Conservation (phyloP, 768 basidiomycete species). For the Kwoniella bestiolae region DNA sequence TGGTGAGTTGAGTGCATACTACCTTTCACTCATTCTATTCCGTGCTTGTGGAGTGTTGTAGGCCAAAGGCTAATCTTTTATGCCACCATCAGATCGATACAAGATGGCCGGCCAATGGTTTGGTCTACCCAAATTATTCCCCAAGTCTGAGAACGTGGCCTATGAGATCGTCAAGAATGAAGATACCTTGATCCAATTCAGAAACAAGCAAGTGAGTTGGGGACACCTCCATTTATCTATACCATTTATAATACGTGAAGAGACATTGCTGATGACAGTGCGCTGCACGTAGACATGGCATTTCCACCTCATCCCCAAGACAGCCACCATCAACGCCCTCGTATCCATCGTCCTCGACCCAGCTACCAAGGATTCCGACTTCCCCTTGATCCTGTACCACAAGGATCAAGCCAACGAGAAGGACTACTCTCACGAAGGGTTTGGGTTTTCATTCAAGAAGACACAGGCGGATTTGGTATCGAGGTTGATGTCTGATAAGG, state of each 20-base stretch:
- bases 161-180: constrained; percentile 59
- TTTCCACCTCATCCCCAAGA: constrained; percentile 59
- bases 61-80: too few relatives aligned
- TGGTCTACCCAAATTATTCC: constrained; percentile 60
- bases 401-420: constrained; percentile 58
- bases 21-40: not conserved
- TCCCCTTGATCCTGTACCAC: constrained; percentile 53
- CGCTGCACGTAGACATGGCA: constrained; percentile 56
- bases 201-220: constrained; percentile 59
- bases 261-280: too few relatives aligned
- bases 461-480: constrained; percentile 58
- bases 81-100: constrained; percentile 59
- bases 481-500: constrained; percentile 36
- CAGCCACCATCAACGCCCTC: constrained; percentile 60
- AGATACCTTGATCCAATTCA: constrained; percentile 59
- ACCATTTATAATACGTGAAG: not conserved
- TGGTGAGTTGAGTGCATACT: constrained; percentile 16
- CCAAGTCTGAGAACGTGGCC: constrained; percentile 56
- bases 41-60: too few relatives aligned
- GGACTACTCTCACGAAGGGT: constrained; percentile 60
- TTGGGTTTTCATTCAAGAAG: constrained; percentile 61
- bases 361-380: constrained; percentile 59
- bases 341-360: constrained; percentile 60
- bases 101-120: constrained; percentile 61
- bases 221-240: not conserved